Evolutionary conservation across 2,329 filamentous ascomycete genomes (phyloP), one percentile per base, ranked within the genome.

Genomic region (Xylaria sp.): DNA sequence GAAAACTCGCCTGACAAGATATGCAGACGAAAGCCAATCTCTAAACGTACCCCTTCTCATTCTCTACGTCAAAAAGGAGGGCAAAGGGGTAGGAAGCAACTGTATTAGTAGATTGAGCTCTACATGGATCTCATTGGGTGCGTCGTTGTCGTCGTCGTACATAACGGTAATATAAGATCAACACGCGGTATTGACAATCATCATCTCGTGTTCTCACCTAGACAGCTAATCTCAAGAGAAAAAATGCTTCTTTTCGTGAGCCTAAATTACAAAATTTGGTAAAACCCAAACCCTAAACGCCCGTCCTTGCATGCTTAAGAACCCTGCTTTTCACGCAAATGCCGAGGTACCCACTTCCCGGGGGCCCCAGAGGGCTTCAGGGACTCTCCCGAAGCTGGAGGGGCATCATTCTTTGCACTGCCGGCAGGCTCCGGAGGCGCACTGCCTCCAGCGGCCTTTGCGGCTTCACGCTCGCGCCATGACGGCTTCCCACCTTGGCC

Each of bases 381-480:
- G 57, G 82, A 73, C 80, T 89, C 87, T 44, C 81, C 69, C 50
- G 74, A 60, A 59, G 73, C 47, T 61, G 71, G 70, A 23, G 74
- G 51, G 12, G 72, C 68, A 21, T 69, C 71, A 12, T 71, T 71
- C 48, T 59, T 69, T 21, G 65, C 53, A 54, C 69, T 78, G 60
- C 77, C 72, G 51, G 74, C 62, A 10, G 64, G 25, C 40, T 71
- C 68, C 23, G 69, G 66, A 48, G 64, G 51, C 12, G 55, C 66
- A 47, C 63, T 65, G 13, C 62, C 51, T 6, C 48, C 74, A 42
- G 82, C 78, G 75, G 75, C 74, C 77, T 76, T 85, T 69, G 84
- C 82, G 60, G 88, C 88, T 80, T 93, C 87, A 75, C 91, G 90
- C 37, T 93, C 91, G 79, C 92, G 90, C 92, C 92, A 94, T 75